Base-by-base conservation (phyloP, 2,329 filamentous ascomycete genomes). In the Colletotrichum scovillei region DNA sequence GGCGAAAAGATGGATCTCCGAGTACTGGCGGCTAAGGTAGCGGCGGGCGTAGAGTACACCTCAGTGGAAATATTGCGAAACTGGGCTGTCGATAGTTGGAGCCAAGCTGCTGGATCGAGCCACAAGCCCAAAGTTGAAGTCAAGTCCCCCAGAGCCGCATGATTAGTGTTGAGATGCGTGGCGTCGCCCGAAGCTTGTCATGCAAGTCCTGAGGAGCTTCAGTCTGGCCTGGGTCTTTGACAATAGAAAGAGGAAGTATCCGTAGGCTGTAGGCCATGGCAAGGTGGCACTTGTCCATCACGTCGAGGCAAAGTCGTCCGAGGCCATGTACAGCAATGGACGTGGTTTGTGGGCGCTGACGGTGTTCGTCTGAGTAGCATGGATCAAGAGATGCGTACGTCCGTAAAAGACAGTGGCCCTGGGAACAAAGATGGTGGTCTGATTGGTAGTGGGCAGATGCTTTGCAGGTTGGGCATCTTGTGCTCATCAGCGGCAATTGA, bases 371-470 rank as follows among this genome's bases (percentile, higher is more conserved):
- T 56, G 22, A 56, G 30, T 26, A 5, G 42, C 30, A 35, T 16
- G 32, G 22, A 9, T 9, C 19, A n/a, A n/a, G 19, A 26, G 8
- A 14, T 64, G 52, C 59, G 52, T 69, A 69, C 67, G 67, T 58
- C 59, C 60, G 67, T 58, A 69, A 58, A 32, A 49, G 60, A 53
- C 28, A 22, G 22, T 11, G 59, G 24, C 60, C 35, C 26, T 58
- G 63, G 55, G 30, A 35, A 63, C 42, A n/a, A 52, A 16, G 12
- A 53, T 53, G 55, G 46, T 8, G 53, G 26, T 35, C 32, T 46
- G 42, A 49, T 24, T 22, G 19, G 38, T 62, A 49, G 42, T 49
- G 19, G 42, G 19, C 8, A 49, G 19, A 49, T 49, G 42, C 8
- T 49, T 49, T 49, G 19, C 42, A 49, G 42, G 30, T 32, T 32